Base-by-base conservation (phyloP, 2,329 filamentous ascomycete species). In the Onygena corvina region DNA sequence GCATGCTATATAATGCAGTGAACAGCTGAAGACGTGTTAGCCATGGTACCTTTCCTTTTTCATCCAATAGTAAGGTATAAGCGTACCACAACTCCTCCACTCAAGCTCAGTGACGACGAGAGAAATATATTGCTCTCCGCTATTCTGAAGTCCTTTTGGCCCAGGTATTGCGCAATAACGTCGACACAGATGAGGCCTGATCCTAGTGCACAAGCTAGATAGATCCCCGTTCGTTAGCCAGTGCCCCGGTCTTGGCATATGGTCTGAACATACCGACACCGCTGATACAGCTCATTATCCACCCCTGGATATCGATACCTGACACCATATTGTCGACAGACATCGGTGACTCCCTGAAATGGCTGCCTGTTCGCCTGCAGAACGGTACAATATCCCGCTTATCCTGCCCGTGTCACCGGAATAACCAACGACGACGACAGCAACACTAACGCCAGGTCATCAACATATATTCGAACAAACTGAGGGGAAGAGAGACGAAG, bases 21-120 rank as follows among this genome's bases (percentile, higher is more conserved):
- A 94, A 95, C 34, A 94, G 76, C 88, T 94, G 59, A 3, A 33
- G 35, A 8, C 8, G 33, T 33, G 51, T 47, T 44, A 50, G 38
- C 18, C 3, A 16, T 54, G 31, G n/a, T 54, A 12, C 36, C 12
- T 14, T 25, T 6, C 25, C 36, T 20, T 21, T 25, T 29, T 29
- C 23, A n/a, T 29, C 21, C n/a, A 11, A 23, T n/a, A 14, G 21
- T 6, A n/a, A 20, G 4, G 3, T 4, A n/a, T 9, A n/a, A 29
- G 40, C 78, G 56, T 66, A 94, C 89, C 88, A 98, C 94, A 40
- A 96, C 89, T 36, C 92, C 90, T 57, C 94, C 94, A 64, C 88
- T 95, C 55, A 98, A 69, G 66, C 89, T 94, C 53, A 96, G 69
- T 0, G 90, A 95, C 18, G 81, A 80, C 0, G 89, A 89, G 3